Evolutionary conservation across 2,329 filamentous ascomycete species (phyloP), one percentile per base, ranked within the genome.

Genomic region (Orbilia quercus): DNA sequence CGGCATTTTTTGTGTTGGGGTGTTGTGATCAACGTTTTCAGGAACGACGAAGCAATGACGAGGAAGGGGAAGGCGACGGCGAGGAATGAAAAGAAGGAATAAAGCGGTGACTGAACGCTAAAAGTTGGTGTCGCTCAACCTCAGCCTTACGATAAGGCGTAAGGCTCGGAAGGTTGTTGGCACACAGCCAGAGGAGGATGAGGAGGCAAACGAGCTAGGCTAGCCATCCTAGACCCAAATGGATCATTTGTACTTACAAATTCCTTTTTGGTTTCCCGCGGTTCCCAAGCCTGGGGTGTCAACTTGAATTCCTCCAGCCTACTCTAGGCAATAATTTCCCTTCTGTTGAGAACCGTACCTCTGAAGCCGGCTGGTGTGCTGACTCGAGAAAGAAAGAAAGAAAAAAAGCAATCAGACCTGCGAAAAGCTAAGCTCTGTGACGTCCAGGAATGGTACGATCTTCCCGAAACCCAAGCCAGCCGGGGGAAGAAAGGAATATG

Each of bases 241-340:
- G 12, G 22, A 44, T 31, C 40, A 31, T 36, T 57, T 20, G 51
- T 57, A 53, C 53, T 58, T 72, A 58, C 58, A 50, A 59, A 50
- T 72, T 65, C 53, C 36, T 44, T 55, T 70, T 70, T 57, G 65
- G 48, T 51, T 38, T 55, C 50, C 53, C 44, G 42, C 67, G 38
- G 67, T 38, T 72, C 67, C n/a, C 64, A 44, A 64, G 67, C 58
- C 54, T 64, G 59, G n/a, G 59, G 36, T 36, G 67, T 64, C 45
- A 47, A 48, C 45, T 58, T 22, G 62, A 47, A 58, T 58, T 55
- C 50, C 50, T 71, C 66, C 51, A 58, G 51, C 53, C 67, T 51
- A 50, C 58, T 65, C 59, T 72, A 50, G 67, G 67, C 67, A 72
- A 72, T 63, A 64, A 48, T 63, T 64, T 72, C 67, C 67, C 59